These are phyloP conservation scores for Phaeodactylum tricornutum DNA, from an alignment of 108 stramenopile species.

Conservation along the genomic window DNA sequence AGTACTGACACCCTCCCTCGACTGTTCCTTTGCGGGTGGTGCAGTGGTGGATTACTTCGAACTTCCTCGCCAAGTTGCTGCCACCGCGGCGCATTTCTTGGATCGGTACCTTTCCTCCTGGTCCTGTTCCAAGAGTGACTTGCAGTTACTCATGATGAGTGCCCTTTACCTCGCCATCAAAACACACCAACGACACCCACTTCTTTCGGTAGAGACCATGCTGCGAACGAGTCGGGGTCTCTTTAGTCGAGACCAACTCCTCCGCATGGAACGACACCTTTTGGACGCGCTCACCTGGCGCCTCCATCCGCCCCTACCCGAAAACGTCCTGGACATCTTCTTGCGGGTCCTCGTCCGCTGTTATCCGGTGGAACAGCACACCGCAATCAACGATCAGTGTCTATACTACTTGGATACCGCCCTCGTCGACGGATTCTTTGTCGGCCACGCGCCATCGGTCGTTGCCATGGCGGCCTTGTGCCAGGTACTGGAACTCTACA, in stretches of 20 bases:
- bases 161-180: constrained; percentile 5
- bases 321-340: constrained; percentile 12
- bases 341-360: constrained; percentile 8
- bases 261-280: constrained; percentile 13
- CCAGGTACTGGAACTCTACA: too few species aligned
- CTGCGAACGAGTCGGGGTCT: not conserved
- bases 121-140: not conserved
- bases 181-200: not conserved
- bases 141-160: constrained; percentile 3
- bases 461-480: constrained; percentile 9
- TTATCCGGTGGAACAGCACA: not conserved
- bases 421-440: constrained; percentile 3
- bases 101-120: not conserved
- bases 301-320: constrained; percentile 16
- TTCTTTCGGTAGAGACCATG: not conserved
- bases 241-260: constrained; percentile 3
- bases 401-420: not conserved
- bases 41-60: constrained; percentile 1
- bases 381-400: not conserved
- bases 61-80: constrained; percentile 1
- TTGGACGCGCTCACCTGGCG: constrained; percentile 13
- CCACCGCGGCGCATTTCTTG: not conserved
- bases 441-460: not conserved
- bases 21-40: too few species aligned
- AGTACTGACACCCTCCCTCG: too few species aligned